phyloP scores from a whole-genome alignment of 495 filamentous ascomycete genomes.

The Talaromyces borbonicus region DNA sequence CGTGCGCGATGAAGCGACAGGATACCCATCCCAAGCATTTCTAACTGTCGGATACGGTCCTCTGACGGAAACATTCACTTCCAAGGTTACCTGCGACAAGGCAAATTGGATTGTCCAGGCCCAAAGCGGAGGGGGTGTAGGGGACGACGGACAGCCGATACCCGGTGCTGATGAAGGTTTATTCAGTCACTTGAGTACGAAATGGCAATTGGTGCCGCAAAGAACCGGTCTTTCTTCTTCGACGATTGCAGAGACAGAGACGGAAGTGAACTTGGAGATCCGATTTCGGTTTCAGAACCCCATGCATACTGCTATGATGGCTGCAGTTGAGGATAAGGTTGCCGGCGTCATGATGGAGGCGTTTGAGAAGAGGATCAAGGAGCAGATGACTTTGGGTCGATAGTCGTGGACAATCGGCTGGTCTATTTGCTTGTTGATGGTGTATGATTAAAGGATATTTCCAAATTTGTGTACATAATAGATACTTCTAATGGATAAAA shows the following conservation, averaged over 20 bases:
- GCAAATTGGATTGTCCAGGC: conserved; percentile 59
- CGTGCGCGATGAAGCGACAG: conserved; percentile 35
- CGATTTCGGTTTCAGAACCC: conserved; percentile 78
- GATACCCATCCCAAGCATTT: conserved; percentile 64
- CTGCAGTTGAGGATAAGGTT: conserved; percentile 71
- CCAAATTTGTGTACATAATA: conserved; percentile 9
- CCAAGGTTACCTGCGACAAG: conserved; percentile 62
- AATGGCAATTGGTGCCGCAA: conserved; percentile 57
- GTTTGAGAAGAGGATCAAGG: conserved; percentile 71
- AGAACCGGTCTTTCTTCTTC: conserved; percentile 28
- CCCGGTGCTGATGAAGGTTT: conserved; percentile 42
- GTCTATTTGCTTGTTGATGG: background rate
- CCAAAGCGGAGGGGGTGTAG: conserved; percentile 49
- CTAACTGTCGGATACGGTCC: conserved; percentile 77
- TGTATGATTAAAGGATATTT: background rate
- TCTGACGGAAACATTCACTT: conserved; percentile 72
- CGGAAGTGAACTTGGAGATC: conserved; percentile 65
- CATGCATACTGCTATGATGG: conserved; percentile 67
- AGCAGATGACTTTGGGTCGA: conserved; percentile 34
- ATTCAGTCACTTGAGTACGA: conserved; percentile 66
- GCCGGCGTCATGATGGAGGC: conserved; percentile 84
- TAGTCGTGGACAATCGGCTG: background rate
- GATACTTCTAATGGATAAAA: conserved; percentile 4
- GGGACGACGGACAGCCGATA: conserved; percentile 16
- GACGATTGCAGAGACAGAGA: conserved; percentile 26